Percentiles rank a stretch among this genome's conserved stretches.
Evolutionary conservation across 176 grass and related monocot species (phyloP).

Genomic region (Secale cereale): DNA sequence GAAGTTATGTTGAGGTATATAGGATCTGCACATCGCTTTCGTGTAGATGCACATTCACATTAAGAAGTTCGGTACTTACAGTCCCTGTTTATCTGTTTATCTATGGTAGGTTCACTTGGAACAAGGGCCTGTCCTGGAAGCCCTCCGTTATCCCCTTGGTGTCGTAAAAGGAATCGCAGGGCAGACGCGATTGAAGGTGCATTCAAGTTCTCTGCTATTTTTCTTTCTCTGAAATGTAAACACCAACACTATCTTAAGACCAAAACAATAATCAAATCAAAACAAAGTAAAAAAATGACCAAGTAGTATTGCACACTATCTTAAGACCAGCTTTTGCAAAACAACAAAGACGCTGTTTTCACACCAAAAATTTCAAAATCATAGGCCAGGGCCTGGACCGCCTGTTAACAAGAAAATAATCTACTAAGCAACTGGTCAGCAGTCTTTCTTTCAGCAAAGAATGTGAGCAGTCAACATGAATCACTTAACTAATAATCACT

Average conservation of each 20-base stretch:
- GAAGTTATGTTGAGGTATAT: slow-evolving; percentile 90
- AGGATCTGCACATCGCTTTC: neutral
- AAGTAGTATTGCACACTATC: neutral
- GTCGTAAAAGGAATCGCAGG: slow-evolving; percentile 95
- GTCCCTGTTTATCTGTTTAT: neutral
- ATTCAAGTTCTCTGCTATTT: neutral
- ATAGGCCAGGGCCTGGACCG: neutral
- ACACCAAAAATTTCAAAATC: neutral
- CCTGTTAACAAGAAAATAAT: neutral
- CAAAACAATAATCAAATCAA: neutral
- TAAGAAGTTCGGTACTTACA: neutral
- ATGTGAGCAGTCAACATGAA: neutral
- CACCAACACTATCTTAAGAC: neutral
- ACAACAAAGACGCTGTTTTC: neutral
- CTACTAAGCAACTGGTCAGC: neutral
- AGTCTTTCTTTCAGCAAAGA: neutral
- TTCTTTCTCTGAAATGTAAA: neutral
- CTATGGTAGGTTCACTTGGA: slow-evolving; percentile 76
- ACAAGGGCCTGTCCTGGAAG: slow-evolving; percentile 94
- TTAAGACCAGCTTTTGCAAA: neutral
- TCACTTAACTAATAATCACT: neutral
- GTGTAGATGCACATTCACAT: neutral
- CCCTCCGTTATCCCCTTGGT: slow-evolving; percentile 79
- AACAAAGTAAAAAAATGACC: slow-evolving; percentile 27
- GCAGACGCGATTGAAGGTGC: slow-evolving; percentile 89